Conservation (phyloP, 208 protist species). For the Tritrichomonas foetus region DNA sequence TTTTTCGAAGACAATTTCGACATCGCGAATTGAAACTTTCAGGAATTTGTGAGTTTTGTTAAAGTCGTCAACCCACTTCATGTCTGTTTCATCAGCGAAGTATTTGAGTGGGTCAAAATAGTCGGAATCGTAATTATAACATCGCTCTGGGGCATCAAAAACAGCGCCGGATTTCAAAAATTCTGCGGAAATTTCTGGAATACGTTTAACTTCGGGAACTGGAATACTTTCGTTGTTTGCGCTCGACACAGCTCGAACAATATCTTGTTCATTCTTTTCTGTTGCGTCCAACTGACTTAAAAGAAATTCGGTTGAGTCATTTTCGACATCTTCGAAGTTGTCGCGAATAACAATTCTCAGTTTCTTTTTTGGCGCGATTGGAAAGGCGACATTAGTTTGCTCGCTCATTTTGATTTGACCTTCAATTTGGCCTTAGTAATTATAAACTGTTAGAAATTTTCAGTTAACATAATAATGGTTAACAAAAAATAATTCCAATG, state of each 20-base stretch:
- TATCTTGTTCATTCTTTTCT: slow-evolving; percentile 18
- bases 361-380: too few relatives aligned
- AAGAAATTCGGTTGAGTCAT: too few relatives aligned
- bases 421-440: too few relatives aligned
- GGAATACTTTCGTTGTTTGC: not conserved
- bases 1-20: not conserved
- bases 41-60: slow-evolving; percentile 35
- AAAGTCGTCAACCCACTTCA: not conserved
- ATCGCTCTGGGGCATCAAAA: not conserved
- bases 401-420: too few relatives aligned
- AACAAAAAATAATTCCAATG: too few relatives aligned
- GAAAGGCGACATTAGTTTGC: too few relatives aligned
- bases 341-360: too few relatives aligned
- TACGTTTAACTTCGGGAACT: not conserved
- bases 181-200: not conserved
- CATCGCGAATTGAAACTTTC: not conserved
- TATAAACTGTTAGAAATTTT: too few relatives aligned
- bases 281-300: not conserved
- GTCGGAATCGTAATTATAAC: slow-evolving; percentile 1
- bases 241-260: not conserved
- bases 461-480: too few relatives aligned
- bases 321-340: too few relatives aligned
- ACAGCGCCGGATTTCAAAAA: not conserved
- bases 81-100: not conserved
- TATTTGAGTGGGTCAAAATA: not conserved